Evolutionary conservation across 441 rosid species (phyloP).

Genomic region (Eutrema salsugineum): DNA sequence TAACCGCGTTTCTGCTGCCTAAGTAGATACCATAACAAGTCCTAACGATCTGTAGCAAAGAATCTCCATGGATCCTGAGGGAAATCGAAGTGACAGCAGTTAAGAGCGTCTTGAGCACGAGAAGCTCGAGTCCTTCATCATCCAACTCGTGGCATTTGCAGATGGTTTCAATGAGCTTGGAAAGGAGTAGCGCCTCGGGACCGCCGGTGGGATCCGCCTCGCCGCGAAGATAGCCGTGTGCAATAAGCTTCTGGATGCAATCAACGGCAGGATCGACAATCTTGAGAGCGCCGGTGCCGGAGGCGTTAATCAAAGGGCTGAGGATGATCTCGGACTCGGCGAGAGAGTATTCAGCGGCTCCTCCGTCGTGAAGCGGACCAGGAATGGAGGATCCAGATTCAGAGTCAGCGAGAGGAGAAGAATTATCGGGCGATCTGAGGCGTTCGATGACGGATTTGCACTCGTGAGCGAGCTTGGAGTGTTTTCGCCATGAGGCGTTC

Average conservation of each 20-base stretch:
- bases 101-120: conserved; percentile 73
- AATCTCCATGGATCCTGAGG: conserved; percentile 87
- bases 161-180: conserved; percentile 68
- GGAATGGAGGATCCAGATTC: conserved; percentile 64
- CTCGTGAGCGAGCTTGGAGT: conserved; percentile 90
- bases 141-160: conserved; percentile 82
- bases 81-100: conserved; percentile 90
- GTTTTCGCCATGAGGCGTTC: conserved; percentile 98
- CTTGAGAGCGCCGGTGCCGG: conserved; percentile 63
- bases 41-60: conserved; percentile 83
- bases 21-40: conserved; percentile 93
- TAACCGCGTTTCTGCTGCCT: conserved; percentile 85
- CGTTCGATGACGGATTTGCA: conserved; percentile 87
- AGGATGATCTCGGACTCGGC: conserved; percentile 80
- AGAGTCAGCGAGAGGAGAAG: conserved; percentile 47
- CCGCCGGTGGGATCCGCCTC: conserved; percentile 89
- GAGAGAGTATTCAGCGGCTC: conserved; percentile 61
- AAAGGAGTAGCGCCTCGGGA: conserved; percentile 61
- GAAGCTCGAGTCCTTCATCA: conserved; percentile 80
- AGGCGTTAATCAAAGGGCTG: conserved; percentile 78
- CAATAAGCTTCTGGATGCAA: conserved; percentile 81
- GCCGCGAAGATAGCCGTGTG: conserved; percentile 89
- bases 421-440: conserved; percentile 41
- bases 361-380: conserved; percentile 88
- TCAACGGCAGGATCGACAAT: conserved; percentile 92